These are phyloP conservation scores for Nemania sp. DNA, from an alignment of 2,329 filamentous ascomycete species.

Conservation along the genomic window DNA sequence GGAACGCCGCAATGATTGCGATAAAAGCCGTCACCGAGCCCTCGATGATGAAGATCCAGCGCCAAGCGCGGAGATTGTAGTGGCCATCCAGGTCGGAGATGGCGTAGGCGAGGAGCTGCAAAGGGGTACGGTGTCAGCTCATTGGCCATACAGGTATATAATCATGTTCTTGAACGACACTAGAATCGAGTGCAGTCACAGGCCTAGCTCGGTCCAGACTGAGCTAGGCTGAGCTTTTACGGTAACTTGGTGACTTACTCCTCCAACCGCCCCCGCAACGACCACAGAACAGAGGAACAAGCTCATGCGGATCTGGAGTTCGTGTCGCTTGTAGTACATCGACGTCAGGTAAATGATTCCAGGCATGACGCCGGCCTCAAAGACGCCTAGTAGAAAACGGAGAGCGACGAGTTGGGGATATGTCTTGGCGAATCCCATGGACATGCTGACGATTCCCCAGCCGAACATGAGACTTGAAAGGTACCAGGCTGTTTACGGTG, in stretches of 20 bases:
- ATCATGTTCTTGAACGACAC: not conserved
- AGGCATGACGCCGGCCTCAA: slow-evolving; percentile 62
- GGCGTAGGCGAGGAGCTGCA: slow-evolving; percentile 59
- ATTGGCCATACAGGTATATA: not conserved
- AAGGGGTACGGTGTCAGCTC: not conserved
- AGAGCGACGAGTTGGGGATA: slow-evolving; percentile 56
- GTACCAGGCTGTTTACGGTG: slow-evolving; percentile 43
- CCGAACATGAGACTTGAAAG: slow-evolving; percentile 55
- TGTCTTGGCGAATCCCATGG: slow-evolving; percentile 59
- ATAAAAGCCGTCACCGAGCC: slow-evolving; percentile 55
- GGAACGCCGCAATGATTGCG: slow-evolving; percentile 52
- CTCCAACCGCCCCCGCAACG: slow-evolving; percentile 58
- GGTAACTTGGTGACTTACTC: slow-evolving; percentile 47
- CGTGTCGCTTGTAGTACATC: slow-evolving; percentile 62
- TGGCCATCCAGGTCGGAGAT: slow-evolving; percentile 60
- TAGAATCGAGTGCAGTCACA: not conserved
- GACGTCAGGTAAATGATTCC: slow-evolving; percentile 61
- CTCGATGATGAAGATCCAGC: slow-evolving; percentile 61
- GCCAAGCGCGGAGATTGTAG: slow-evolving; percentile 59
- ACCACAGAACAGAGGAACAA: slow-evolving; percentile 58
- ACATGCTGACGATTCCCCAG: slow-evolving; percentile 62
- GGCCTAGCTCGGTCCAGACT: not conserved
- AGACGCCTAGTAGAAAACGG: slow-evolving; percentile 59
- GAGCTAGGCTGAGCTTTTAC: too few relatives aligned
- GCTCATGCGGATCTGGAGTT: slow-evolving; percentile 61